These are phyloP conservation scores for Aureobasidium zeae DNA, from an alignment of 2,329 filamentous ascomycete species.

Conservation along the genomic window DNA sequence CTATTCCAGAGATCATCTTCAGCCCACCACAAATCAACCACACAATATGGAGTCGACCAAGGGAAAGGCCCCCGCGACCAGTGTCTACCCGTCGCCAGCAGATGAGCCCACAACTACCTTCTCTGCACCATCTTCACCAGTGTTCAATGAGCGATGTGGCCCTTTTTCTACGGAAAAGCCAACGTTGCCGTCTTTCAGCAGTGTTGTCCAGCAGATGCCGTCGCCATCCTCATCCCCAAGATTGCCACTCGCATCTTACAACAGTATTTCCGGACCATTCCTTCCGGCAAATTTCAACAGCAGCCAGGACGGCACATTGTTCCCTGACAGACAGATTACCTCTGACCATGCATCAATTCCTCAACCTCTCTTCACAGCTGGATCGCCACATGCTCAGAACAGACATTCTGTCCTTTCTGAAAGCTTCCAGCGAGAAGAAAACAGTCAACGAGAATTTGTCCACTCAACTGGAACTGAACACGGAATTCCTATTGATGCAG, in stretches of 20 bases:
- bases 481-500: neutral
- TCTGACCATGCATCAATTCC: neutral
- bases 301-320: slow-evolving; percentile 3
- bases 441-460: too few relatives aligned
- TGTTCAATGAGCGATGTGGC: neutral
- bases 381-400: too few relatives aligned
- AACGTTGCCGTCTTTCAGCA: slow-evolving; percentile 6
- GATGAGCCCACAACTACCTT: slow-evolving; percentile 6
- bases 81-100: slow-evolving; percentile 14
- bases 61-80: slow-evolving; percentile 5
- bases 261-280: neutral
- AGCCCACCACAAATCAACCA: slow-evolving; percentile 5
- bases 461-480: neutral
- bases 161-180: neutral
- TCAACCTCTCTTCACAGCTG: slow-evolving; percentile 5
- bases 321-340: neutral
- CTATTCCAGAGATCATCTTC: slow-evolving; percentile 10
- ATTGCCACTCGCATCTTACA: neutral
- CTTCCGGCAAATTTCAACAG: slow-evolving; percentile 1
- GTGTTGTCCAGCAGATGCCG: slow-evolving; percentile 1
- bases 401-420: too few relatives aligned
- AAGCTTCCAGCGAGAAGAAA: too few relatives aligned
- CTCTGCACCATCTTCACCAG: slow-evolving; percentile 2
- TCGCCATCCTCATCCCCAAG: slow-evolving; percentile 13
- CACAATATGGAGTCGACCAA: slow-evolving; percentile 5